Percentiles rank a stretch among this genome's conserved stretches.
phyloP scores from a whole-genome alignment of 2,329 filamentous ascomycete genomes.

The Rachicladosporium sp. region DNA sequence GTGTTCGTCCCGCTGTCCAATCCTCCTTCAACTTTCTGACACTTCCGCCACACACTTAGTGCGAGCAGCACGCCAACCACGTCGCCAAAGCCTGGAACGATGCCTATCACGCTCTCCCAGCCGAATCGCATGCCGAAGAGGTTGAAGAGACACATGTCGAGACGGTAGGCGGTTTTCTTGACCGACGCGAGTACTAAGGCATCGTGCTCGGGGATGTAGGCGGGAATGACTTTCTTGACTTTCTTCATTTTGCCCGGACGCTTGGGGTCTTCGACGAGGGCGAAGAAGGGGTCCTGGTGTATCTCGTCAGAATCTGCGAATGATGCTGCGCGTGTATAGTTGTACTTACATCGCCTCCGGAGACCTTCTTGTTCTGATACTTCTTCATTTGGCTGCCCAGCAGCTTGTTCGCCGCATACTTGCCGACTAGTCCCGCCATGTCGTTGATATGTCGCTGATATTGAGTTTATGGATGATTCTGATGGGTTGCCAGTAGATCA shows the following conservation, averaged over 20 bases:
- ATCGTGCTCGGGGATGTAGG: constrained; percentile 77
- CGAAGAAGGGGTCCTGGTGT: constrained; percentile 76
- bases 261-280: constrained; percentile 63
- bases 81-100: constrained; percentile 74
- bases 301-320: constrained; percentile 2
- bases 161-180: constrained; percentile 69
- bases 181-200: constrained; percentile 71
- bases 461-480: not conserved
- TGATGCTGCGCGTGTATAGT: not conserved
- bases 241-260: constrained; percentile 66
- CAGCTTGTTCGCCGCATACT: constrained; percentile 39
- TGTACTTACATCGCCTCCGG: constrained; percentile 28
- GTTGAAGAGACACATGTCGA: constrained; percentile 76
- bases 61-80: constrained; percentile 61
- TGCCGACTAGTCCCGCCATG: constrained; percentile 35
- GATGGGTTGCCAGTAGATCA: not conserved
- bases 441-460: constrained; percentile 5
- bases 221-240: constrained; percentile 70
- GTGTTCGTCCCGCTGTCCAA: constrained; percentile 49
- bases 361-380: constrained; percentile 32
- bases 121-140: constrained; percentile 74
- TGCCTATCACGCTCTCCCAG: constrained; percentile 74
- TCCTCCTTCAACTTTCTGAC: constrained; percentile 62
- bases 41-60: constrained; percentile 60
- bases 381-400: constrained; percentile 35